Evolutionary conservation across 495 filamentous ascomycete genomes (phyloP).

Genomic region (Bryoglossum gracile): DNA sequence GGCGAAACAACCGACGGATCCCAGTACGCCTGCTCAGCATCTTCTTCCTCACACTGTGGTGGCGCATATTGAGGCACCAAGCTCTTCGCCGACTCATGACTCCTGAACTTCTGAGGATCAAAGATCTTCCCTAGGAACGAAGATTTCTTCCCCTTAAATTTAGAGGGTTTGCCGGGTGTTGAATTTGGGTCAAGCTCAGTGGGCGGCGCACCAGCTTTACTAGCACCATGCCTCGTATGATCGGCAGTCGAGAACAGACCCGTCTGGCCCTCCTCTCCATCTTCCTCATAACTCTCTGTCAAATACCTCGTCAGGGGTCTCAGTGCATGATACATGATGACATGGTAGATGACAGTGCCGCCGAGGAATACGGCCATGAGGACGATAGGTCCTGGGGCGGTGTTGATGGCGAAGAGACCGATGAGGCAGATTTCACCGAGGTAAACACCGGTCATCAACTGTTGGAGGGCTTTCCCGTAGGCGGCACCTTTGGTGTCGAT

Average conservation of each 20-base stretch:
- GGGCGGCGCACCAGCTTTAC: slow-evolving; percentile 24
- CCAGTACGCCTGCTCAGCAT: slow-evolving; percentile 64
- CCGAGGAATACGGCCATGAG: slow-evolving; percentile 78
- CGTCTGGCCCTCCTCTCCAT: no score
- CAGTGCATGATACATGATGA: slow-evolving; percentile 69
- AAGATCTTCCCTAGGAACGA: slow-evolving; percentile 57
- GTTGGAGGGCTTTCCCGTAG: slow-evolving; percentile 80
- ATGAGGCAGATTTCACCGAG: slow-evolving; percentile 82
- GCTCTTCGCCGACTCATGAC: slow-evolving; percentile 63
- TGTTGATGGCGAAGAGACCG: slow-evolving; percentile 75
- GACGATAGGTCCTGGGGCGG: slow-evolving; percentile 68
- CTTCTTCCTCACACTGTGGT: slow-evolving; percentile 47
- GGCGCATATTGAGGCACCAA: slow-evolving; percentile 50
- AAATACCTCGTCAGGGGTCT: slow-evolving; percentile 72
- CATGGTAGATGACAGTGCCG: slow-evolving; percentile 73
- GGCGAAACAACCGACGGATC: slow-evolving; percentile 59
- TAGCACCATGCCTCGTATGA: slow-evolving; percentile 23
- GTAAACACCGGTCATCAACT: slow-evolving; percentile 84
- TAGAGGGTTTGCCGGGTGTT: no score
- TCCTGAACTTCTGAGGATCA: slow-evolving; percentile 64
- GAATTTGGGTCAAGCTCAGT: slow-evolving; percentile 25
- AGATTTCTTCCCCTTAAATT: slow-evolving; percentile 30
- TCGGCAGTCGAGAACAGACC: slow-evolving; percentile 34
- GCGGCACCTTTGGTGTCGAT: slow-evolving; percentile 87
- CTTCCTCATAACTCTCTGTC: slow-evolving; percentile 47